Evolutionary conservation across 192 early-diverging fungal genomes (phyloP), one percentile per base, ranked within the genome.

Genomic region (Phlyctochytrium arcticum): DNA sequence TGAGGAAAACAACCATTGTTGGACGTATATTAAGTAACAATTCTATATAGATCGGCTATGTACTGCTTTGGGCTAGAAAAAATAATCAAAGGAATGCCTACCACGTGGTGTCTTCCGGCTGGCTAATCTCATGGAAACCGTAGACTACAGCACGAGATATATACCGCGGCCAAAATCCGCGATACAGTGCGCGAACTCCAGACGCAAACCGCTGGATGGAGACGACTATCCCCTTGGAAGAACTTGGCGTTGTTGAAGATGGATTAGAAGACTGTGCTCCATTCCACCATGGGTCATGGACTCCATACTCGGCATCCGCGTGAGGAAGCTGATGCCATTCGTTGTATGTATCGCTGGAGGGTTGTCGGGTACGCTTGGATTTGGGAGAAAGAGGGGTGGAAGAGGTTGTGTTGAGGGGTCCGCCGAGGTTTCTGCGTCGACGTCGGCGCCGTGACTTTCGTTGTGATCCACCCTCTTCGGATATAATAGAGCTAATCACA

Each of bases 151-250:
- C 75, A 3, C 59, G 37, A 9, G 54, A 48, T 4, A 67, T 62
- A 61, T 83, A 83, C 15, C 75, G 50, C 9, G 77, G 68, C 82
- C 82, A 84, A 66, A 76, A 83, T 3, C 82, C 82, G 7, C 80
- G 54, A 42, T 80, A 84, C 42, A 84, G 36, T 2, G 65, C 68
- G 8, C 48, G 35, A 19, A 80, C 31, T 8, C 80, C 82, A 10
- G 48, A 33, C 57, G 76, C 66, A 32, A 65, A 70, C 19, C 72
- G 48, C 47, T 27, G 35, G 36, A 59, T 64, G 8, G 58, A 36
- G 27, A 51, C 59, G 27, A 48, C 36, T 15, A 58, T 49, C 37
- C 46, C 63, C 12, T 46, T 53, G 6, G 49, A 36, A 23, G 49
- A 31, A 8, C 36, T n/a, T n/a, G n/a, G n/a, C n/a, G n/a, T n/a